A percentile compares a stretch with the other conserved stretches of the same genome.
These are phyloP conservation scores for Myxozyma melibiosi DNA, from an alignment of 805 yeast genomes.

Conservation along the genomic window DNA sequence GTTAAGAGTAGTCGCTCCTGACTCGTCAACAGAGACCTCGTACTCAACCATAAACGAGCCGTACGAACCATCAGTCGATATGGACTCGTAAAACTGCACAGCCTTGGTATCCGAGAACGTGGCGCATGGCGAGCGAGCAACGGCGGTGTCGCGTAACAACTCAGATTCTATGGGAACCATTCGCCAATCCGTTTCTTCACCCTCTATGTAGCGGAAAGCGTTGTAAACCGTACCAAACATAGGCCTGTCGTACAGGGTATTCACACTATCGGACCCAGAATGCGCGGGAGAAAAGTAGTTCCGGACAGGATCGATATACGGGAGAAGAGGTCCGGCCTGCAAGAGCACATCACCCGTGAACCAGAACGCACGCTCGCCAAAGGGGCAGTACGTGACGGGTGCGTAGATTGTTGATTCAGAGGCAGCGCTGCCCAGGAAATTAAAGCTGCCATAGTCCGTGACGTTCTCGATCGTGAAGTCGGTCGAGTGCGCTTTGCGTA, in stretches of 20 bases:
- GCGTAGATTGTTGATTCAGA: not conserved
- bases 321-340: not conserved
- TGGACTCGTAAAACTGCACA: conserved; percentile 4
- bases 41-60: not conserved
- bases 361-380: conserved; percentile 6
- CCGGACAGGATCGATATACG: not conserved
- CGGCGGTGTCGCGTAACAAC: no score
- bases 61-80: not conserved
- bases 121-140: not conserved
- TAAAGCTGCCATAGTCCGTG: no score
- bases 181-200: not conserved
- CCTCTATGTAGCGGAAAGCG: not conserved
- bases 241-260: no score
- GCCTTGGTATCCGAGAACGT: not conserved
- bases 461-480: no score
- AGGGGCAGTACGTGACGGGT: not conserved
- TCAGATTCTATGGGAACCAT: no score
- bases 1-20: not conserved
- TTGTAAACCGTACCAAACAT: no score
- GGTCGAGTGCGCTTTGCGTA: no score
- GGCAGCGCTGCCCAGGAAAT: not conserved
- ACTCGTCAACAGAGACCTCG: conserved; percentile 4
- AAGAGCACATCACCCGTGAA: not conserved
- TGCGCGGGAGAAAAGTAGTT: not conserved
- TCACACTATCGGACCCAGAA: not conserved